Evolutionary conservation across 1,284 basidiomycete genomes (phyloP).

Genomic region (Singerocomus inundabilis): DNA sequence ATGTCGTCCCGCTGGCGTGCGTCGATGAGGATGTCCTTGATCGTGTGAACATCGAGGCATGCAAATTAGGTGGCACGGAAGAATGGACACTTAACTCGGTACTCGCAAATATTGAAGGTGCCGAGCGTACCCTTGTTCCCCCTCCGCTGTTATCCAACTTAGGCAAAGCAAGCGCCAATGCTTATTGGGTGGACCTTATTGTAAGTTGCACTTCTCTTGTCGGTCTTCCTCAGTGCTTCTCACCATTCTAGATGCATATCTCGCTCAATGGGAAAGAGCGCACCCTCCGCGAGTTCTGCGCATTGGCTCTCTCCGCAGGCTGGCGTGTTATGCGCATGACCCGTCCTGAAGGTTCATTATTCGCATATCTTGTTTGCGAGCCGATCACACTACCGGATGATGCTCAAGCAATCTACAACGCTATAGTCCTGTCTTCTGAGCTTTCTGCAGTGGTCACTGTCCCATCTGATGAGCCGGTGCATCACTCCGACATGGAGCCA

Average conservation of each 20-base stretch:
- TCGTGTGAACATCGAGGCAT: slow-evolving; percentile 3
- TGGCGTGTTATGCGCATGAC: slow-evolving; percentile 65
- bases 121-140: slow-evolving; percentile 44
- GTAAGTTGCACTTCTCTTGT: slow-evolving; percentile 36
- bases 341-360: slow-evolving; percentile 57
- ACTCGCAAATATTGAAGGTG: slow-evolving; percentile 41
- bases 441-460: slow-evolving; percentile 20
- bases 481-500: slow-evolving; percentile 22
- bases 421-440: slow-evolving; percentile 18
- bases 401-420: slow-evolving; percentile 26
- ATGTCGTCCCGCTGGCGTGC: slow-evolving; percentile 67
- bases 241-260: slow-evolving; percentile 58
- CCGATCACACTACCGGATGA: slow-evolving; percentile 49
- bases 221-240: not conserved
- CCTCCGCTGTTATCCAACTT: slow-evolving; percentile 64
- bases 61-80: slow-evolving; percentile 9
- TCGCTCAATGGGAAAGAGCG: slow-evolving; percentile 71
- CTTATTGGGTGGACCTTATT: slow-evolving; percentile 71
- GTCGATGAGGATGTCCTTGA: slow-evolving; percentile 40
- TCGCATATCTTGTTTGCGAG: slow-evolving; percentile 65
- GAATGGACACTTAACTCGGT: slow-evolving; percentile 28
- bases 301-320: slow-evolving; percentile 57
- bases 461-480: slow-evolving; percentile 21
- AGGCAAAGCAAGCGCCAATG: slow-evolving; percentile 67
- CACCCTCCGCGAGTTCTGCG: slow-evolving; percentile 62